These are phyloP conservation scores for Yamadazyma aaseri DNA, from an alignment of 1,139 yeast genomes.

Conservation along the genomic window DNA sequence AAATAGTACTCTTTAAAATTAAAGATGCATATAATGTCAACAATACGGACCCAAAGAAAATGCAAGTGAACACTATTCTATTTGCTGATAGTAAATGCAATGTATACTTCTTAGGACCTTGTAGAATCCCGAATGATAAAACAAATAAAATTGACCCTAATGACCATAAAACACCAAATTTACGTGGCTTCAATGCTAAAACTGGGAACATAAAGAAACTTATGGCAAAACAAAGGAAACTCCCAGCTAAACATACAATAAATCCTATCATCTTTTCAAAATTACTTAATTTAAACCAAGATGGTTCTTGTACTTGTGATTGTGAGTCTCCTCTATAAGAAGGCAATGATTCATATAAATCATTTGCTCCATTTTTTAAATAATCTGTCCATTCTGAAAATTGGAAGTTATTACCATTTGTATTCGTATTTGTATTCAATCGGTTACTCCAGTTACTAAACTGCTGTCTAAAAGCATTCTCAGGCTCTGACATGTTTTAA, in stretches of 20 bases:
- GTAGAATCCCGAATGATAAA: conserved; percentile 84
- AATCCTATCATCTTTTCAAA: conserved; percentile 82
- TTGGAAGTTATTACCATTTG: conserved; percentile 23
- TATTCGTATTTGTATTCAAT: conserved; percentile 10
- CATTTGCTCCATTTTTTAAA: conserved; percentile 41
- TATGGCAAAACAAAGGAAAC: conserved; percentile 74
- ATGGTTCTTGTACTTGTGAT: conserved; percentile 37
- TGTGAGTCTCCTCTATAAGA: conserved; percentile 27
- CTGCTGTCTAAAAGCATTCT: conserved; percentile 43
- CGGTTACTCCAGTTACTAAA: conserved; percentile 40
- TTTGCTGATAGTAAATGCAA: conserved; percentile 73
- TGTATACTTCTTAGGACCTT: conserved; percentile 83
- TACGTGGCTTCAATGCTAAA: conserved; percentile 83
- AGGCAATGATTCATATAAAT: conserved; percentile 42
- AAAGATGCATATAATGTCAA: conserved; percentile 61
- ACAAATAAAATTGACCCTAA: conserved; percentile 87
- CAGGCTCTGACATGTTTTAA: conserved; percentile 36
- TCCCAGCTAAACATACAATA: conserved; percentile 70
- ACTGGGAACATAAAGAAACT: conserved; percentile 88
- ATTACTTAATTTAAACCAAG: conserved; percentile 63
- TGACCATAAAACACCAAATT: conserved; percentile 89
- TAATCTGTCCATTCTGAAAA: conserved; percentile 49
- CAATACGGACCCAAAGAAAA: conserved; percentile 74
- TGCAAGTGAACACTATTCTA: conserved; percentile 74
- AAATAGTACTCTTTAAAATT: conserved; percentile 62